These are phyloP conservation scores for Hirsutella minnesotensis DNA, from an alignment of 2,329 filamentous ascomycete genomes.

Conservation along the genomic window DNA sequence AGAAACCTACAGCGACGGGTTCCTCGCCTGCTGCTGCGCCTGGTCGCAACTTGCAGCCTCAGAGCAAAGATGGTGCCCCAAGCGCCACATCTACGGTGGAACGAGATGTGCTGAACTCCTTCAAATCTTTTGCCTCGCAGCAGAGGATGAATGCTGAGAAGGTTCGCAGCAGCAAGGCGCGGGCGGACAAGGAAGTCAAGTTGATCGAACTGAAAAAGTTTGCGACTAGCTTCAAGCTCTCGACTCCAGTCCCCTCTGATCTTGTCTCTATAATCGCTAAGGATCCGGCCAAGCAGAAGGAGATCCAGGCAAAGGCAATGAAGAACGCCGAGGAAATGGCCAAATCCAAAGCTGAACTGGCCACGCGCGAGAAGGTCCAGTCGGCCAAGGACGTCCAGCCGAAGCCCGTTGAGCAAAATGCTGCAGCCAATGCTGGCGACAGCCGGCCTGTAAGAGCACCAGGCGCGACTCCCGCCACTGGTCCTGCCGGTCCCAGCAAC, in stretches of 20 bases:
- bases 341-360: constrained; percentile 39
- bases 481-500: constrained; percentile 14
- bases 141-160: constrained; percentile 46
- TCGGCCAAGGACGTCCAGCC: constrained; percentile 33
- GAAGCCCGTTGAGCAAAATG: constrained; percentile 18
- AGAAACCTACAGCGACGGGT: constrained; percentile 10
- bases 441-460: constrained; percentile 20
- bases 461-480: constrained; percentile 19
- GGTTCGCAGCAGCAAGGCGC: constrained; percentile 43
- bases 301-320: constrained; percentile 82
- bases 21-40: constrained; percentile 23
- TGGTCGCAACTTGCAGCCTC: constrained; percentile 28
- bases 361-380: constrained; percentile 29
- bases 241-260: constrained; percentile 83
- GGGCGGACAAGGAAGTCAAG: constrained; percentile 79
- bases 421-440: constrained; percentile 12
- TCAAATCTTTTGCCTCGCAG: constrained; percentile 50
- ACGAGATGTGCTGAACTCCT: constrained; percentile 47
- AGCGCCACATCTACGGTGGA: constrained; percentile 47
- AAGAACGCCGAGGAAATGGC: constrained; percentile 56
- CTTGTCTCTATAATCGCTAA: constrained; percentile 92
- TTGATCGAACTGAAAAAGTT: constrained; percentile 93
- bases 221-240: constrained; percentile 84
- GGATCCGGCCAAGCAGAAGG: constrained; percentile 85
- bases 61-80: constrained; percentile 21